These are phyloP conservation scores for Epichloe uncinata DNA, from an alignment of 2,329 filamentous ascomycete genomes.

Conservation along the genomic window DNA sequence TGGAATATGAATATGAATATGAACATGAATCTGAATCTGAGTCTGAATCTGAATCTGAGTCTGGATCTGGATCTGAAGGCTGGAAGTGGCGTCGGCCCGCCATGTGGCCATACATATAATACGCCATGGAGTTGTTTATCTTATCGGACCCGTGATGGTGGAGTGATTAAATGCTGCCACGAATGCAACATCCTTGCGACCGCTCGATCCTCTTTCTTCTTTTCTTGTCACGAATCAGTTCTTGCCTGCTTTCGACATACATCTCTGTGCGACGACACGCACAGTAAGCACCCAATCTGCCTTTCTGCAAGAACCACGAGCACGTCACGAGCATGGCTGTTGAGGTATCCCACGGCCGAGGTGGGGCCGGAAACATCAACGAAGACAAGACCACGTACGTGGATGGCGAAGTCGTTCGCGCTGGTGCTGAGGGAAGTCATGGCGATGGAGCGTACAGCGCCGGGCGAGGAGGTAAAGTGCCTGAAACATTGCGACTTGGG, in stretches of 20 bases:
- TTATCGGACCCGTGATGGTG: not conserved
- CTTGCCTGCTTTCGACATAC: no score
- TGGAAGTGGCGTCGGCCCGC: no score
- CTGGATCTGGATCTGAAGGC: no score
- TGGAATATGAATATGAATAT: no score
- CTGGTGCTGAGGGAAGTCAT: constrained; percentile 40
- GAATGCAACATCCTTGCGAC: not conserved
- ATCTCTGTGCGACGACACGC: no score
- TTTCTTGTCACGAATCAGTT: not conserved
- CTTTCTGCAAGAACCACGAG: not conserved
- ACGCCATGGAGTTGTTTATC: not conserved
- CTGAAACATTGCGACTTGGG: not conserved
- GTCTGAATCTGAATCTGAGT: not conserved
- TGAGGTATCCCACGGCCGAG: constrained; percentile 47
- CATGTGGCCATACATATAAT: no score
- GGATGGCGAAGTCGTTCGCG: constrained; percentile 48
- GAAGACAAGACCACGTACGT: constrained; percentile 44
- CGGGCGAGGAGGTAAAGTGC: constrained; percentile 40
- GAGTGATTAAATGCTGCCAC: not conserved
- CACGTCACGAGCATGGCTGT: constrained; percentile 15
- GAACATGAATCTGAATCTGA: not conserved
- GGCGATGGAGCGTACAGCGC: constrained; percentile 45
- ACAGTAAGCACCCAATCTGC: no score
- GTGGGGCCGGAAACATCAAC: constrained; percentile 49
- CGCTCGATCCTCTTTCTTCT: not conserved